Evolutionary conservation across 345 rosid species (phyloP).

Genomic region (Kernera saxatilis): DNA sequence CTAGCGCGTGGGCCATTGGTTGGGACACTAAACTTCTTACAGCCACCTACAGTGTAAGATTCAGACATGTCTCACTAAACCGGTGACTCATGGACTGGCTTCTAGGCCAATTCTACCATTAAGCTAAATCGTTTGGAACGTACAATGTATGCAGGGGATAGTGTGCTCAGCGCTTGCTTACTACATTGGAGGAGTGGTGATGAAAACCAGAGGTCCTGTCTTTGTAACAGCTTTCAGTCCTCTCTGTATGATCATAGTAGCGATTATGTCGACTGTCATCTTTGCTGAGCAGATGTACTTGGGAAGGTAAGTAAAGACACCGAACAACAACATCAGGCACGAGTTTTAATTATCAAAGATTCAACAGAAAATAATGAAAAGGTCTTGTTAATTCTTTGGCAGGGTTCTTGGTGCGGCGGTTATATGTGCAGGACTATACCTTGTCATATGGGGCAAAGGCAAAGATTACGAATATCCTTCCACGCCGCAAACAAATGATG

Average conservation of each 20-base stretch:
- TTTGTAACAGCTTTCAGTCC: slow-evolving; percentile 86
- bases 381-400: neutral
- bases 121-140: neutral
- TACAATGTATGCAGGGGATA: slow-evolving; percentile 56
- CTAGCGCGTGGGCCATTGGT: slow-evolving; percentile 48
- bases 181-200: slow-evolving; percentile 68
- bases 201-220: slow-evolving; percentile 86
- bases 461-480: slow-evolving; percentile 46
- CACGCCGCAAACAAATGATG: neutral
- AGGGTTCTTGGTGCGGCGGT: slow-evolving; percentile 78
- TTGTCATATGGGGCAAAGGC: slow-evolving; percentile 83
- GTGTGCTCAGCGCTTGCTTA: slow-evolving; percentile 74
- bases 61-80: neutral
- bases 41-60: slow-evolving; percentile 58
- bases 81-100: neutral
- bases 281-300: slow-evolving; percentile 71
- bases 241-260: slow-evolving; percentile 75
- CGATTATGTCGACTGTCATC: slow-evolving; percentile 62
- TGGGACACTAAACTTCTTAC: slow-evolving; percentile 79
- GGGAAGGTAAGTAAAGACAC: slow-evolving; percentile 59
- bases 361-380: neutral
- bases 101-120: too few relatives aligned
- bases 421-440: slow-evolving; percentile 71
- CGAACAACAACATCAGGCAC: neutral
- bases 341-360: neutral